Base-by-base conservation (phyloP, 1,139 yeast species). In the Suhomyces terraborum region DNA sequence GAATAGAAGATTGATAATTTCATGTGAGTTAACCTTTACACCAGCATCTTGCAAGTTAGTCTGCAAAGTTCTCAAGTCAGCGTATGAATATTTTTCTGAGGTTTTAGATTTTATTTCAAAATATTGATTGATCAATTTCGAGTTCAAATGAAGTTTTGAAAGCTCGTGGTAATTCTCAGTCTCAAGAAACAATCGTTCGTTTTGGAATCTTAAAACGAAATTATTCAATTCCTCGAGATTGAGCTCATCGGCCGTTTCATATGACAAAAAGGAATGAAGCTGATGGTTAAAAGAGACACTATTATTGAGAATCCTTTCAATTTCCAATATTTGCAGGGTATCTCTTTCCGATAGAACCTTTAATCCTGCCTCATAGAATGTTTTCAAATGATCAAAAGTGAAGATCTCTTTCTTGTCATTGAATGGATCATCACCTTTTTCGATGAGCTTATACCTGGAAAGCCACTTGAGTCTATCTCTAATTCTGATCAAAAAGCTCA, bases 381-480 rank as follows among this genome's bases (percentile, higher is more conserved):
- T 54, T 26, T 53, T 54, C 24, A 77, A 56, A 21, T 70, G 66
- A 1, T 59, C 59, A 25, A 78, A 56, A 6, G 69, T 56, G 46
- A 69, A 72, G 0, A 67, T 60, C 27, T 64, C 66, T 38, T 67
- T 67, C 42, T 61, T 66, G 31, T 64, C 70, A 13, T 59, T 57
- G 38, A 58, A 67, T 0, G 77, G 78, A 46, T 72, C 76, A 5
- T 66, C 71, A 2, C 78, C 78, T 13, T 57, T 55, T 13, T 61
- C 58, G 17, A 73, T 66, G 19, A 62, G 50, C 4, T 62, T 56
- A 35, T 59, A 73, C 6, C 56, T 58, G 7, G 66, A 60, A 4
- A 71, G 43, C 89, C 91, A 84, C 31, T 59, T 61, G 35, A 73
- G 51, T 40, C 80, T 66, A 35, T 69, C 70, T 32, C 79, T 64